Evolutionary conservation across 108 stramenopile genomes (phyloP), one percentile per base, ranked within the genome.

Genomic region (Cylindrotheca fusiformis): DNA sequence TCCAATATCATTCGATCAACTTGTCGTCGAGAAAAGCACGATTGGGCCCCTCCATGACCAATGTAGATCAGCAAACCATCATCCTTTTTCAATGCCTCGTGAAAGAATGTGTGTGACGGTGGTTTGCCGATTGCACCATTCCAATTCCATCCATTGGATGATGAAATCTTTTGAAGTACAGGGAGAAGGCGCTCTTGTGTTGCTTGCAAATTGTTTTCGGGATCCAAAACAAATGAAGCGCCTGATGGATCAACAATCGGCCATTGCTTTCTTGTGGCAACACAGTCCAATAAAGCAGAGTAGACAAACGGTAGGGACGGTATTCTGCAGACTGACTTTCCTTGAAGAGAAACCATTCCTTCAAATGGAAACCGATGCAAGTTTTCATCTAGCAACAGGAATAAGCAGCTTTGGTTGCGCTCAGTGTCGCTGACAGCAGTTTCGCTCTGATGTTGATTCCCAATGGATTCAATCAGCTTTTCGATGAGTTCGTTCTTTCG

Each of bases 11-110:
- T 57, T 18, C 65, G 69, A 46, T 91, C 84, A 23, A 94, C 71
- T 48, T 90, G 67, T n/a, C 56, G 59, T 6, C 93, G 68, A 23
- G 91, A 84, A 55, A 95, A 85, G 29, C 82, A 86, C 28, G 69
- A 65, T 68, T 97, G 93, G 22, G 94, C 97, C 23, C 94, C 93
- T 32, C 98, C 98, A 70, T 99, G 98, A 26, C 98, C 98, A 61
- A 95, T 95, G 67, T 96, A 99, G 25, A 97, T 67, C 36, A 95
- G 79, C 26, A 97, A 54, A 19, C 93, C 86, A 61, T 78, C 60
- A n/a, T 86, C 63, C 26, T 74, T 25, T 4, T 70, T 32, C 21
- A 89, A 60, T 3, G 54, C 55, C 41, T 86, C 33, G 36, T 60
- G 46, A 63, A 97, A 73, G 27, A 85, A 80, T 4, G 76, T 69